These are phyloP conservation scores for Paracoccidioides lutzii DNA, from an alignment of 2,329 filamentous ascomycete genomes.

Conservation along the genomic window DNA sequence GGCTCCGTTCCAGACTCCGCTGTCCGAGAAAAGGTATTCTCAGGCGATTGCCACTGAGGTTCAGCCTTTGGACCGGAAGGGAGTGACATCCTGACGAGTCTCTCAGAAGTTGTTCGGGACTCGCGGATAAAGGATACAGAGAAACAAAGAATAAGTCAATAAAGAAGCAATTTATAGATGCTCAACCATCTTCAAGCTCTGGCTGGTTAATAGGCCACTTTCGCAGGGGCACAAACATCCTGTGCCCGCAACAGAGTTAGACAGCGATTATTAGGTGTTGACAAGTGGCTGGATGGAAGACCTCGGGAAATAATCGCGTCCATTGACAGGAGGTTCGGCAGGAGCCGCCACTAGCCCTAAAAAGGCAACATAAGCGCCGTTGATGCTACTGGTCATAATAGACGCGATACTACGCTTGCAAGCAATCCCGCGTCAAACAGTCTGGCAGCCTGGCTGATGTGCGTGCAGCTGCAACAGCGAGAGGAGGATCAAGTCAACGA, in stretches of 20 bases:
- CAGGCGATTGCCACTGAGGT: slow-evolving; percentile 1
- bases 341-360: background rate
- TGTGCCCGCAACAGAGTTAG: background rate
- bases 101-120: background rate
- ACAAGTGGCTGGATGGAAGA: background rate
- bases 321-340: background rate
- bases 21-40: background rate
- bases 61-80: background rate
- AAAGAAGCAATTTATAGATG: background rate
- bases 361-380: background rate
- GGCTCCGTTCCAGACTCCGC: background rate
- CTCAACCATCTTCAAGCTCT: slow-evolving; percentile 18
- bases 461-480: background rate
- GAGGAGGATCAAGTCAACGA: background rate
- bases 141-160: background rate
- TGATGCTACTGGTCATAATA: background rate
- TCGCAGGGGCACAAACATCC: background rate
- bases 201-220: background rate
- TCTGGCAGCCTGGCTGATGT: background rate
- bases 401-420: background rate
- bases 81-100: background rate
- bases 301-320: background rate
- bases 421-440: background rate
- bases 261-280: background rate
- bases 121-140: background rate